phyloP scores from a whole-genome alignment of 1,284 basidiomycete species.

The Ustilago loliicola region DNA sequence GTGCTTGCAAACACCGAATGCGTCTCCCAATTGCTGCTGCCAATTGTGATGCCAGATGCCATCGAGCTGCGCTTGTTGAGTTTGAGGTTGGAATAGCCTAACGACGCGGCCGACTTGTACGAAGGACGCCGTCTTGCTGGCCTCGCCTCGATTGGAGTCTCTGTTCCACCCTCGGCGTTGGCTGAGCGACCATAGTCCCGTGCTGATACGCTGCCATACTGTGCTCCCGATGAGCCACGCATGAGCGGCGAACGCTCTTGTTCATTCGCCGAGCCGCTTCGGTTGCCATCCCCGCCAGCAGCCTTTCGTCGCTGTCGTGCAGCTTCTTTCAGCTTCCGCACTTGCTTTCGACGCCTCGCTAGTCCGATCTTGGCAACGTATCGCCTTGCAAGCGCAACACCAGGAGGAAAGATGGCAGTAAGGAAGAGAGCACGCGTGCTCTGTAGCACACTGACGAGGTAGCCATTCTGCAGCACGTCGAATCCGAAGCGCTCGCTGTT shows the following conservation, averaged over 20 bases:
- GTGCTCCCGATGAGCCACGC: slow-evolving; percentile 7
- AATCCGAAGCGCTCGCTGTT: slow-evolving; percentile 62
- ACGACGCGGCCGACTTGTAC: slow-evolving; percentile 41
- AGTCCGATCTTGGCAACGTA: slow-evolving; percentile 50
- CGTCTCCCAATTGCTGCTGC: slow-evolving; percentile 46
- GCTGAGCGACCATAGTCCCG: slow-evolving; percentile 30
- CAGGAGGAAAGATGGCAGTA: slow-evolving; percentile 60
- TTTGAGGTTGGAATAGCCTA: slow-evolving; percentile 34
- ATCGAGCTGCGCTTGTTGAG: slow-evolving; percentile 31
- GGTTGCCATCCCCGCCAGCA: neutral
- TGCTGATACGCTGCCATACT: slow-evolving; percentile 33
- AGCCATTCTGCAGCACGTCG: slow-evolving; percentile 64
- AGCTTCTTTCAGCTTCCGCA: slow-evolving; percentile 33
- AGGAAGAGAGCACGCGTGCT: slow-evolving; percentile 58
- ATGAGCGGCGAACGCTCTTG: slow-evolving; percentile 32
- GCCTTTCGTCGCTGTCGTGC: slow-evolving; percentile 26
- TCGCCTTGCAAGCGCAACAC: slow-evolving; percentile 41
- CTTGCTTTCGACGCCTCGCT: slow-evolving; percentile 31
- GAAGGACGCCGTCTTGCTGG: slow-evolving; percentile 36
- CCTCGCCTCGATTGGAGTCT: slow-evolving; percentile 16
- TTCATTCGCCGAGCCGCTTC: neutral
- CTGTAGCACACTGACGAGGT: slow-evolving; percentile 60
- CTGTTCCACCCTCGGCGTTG: neutral
- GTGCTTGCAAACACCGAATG: slow-evolving; percentile 47
- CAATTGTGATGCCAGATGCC: slow-evolving; percentile 26